phyloP scores from a whole-genome alignment of 805 yeast genomes.

The Candida sanyiensis region DNA sequence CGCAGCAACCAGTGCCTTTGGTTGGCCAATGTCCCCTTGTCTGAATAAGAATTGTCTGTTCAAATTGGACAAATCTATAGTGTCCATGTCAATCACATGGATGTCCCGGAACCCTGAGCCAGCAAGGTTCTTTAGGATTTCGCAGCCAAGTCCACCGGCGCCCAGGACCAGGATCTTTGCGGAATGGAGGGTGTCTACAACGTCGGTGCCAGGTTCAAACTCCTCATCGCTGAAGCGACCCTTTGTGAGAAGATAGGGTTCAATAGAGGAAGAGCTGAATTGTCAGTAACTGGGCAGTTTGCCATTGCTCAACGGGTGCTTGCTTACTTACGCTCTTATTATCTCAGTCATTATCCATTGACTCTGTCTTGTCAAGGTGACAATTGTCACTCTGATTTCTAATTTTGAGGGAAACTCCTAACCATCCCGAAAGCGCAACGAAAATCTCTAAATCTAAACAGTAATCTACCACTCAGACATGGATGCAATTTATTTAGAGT shows the following conservation, averaged over 20 bases:
- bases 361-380: no score
- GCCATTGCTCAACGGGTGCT: no score
- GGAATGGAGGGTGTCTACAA: slow-evolving; percentile 19
- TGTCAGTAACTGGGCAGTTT: slow-evolving; percentile 1
- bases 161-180: slow-evolving; percentile 56
- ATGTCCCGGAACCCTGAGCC: slow-evolving; percentile 71
- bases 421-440: background rate
- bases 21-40: slow-evolving; percentile 72
- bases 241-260: slow-evolving; percentile 21
- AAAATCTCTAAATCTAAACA: no score
- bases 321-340: no score
- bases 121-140: slow-evolving; percentile 71
- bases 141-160: slow-evolving; percentile 96
- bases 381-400: no score
- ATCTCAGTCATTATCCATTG: background rate
- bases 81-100: slow-evolving; percentile 86
- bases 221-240: slow-evolving; percentile 34
- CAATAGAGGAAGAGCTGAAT: slow-evolving; percentile 16
- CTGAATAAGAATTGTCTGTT: slow-evolving; percentile 88
- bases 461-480: no score
- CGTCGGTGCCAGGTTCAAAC: slow-evolving; percentile 29
- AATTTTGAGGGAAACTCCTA: background rate
- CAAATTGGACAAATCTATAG: slow-evolving; percentile 84
- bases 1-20: slow-evolving; percentile 78
- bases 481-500: background rate